phyloP scores from a whole-genome alignment of 768 basidiomycete genomes.

The Xerocomellus dryophilus region DNA sequence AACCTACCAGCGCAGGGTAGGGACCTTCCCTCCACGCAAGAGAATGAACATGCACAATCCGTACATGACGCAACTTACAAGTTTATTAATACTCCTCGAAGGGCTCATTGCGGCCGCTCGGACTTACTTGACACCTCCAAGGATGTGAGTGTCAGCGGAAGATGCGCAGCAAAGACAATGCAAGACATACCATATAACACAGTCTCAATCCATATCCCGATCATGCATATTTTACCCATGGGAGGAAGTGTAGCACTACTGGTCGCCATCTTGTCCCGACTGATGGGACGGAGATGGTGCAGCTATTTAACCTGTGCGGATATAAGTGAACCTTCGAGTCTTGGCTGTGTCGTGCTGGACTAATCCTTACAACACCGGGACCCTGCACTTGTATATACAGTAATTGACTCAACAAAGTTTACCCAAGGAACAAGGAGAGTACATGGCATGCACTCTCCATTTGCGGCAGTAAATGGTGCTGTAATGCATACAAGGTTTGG shows the following conservation, averaged over 20 bases:
- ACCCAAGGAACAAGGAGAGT: too few relatives aligned
- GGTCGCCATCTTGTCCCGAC: background rate
- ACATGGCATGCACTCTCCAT: too few relatives aligned
- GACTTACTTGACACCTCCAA: background rate
- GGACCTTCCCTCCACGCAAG: background rate
- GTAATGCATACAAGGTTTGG: too few relatives aligned
- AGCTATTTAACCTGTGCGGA: background rate
- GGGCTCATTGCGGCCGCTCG: too few relatives aligned
- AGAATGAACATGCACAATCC: background rate
- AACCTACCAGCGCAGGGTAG: background rate
- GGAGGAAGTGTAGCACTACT: background rate
- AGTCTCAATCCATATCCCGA: background rate
- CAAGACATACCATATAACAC: background rate
- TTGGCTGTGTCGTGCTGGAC: background rate
- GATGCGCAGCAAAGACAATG: background rate
- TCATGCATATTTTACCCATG: background rate
- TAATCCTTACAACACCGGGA: too few relatives aligned
- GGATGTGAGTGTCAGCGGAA: too few relatives aligned
- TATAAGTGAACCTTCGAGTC: background rate
- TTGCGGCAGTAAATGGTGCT: too few relatives aligned
- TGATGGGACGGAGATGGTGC: too few relatives aligned
- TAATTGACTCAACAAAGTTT: too few relatives aligned
- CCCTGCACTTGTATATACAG: too few relatives aligned
- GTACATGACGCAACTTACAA: background rate
- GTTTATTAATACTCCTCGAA: background rate